Base-by-base conservation (phyloP, 2,329 filamentous ascomycete species). In the Botryotinia calthae region DNA sequence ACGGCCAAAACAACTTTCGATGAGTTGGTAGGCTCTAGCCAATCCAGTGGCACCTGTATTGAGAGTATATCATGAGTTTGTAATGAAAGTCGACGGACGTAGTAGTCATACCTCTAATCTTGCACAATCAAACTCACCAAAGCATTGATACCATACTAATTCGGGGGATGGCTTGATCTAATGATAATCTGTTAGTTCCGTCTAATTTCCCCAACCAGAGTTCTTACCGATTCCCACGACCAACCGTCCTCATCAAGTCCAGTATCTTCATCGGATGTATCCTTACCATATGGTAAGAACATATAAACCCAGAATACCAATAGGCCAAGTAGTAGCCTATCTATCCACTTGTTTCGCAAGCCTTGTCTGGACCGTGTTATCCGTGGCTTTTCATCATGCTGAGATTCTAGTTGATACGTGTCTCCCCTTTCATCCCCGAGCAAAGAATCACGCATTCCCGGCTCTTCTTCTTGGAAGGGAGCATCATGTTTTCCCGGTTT, bases 1-100 rank as follows among this genome's bases (percentile, higher is more conserved):
- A 78, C 65, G 2, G 77, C 77, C 54, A 78, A 72, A 0, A 70
- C 70, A 16, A 73, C 76, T 54, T 59, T 61, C 28, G 74, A 40
- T 28, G 64, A n/a, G 46, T 77, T 73, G 16, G 75, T 74, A 25
- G 73, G 67, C 31, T 77, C 74, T 16, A 77, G 73, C 77, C 77
- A 78, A 46, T 78, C 77, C 10, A 78, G 16, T 28, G 61, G 61
- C 10, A 63, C 61, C 25, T 63, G 18, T 44, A 28, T 20, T 42
- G 8, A 25, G 20, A 34, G 48, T 12, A 20, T 12, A 51, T 37
- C 0, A 37, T 66, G 28, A 66, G 63, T 44, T 12, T n/a, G 22
- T 10, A 31, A 14, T n/a, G 10, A 5, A 8, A 20, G 12, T 40
- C 31, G 8, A 51, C 48, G 16, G 7, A 37, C 8, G 14, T 6